phyloP scores from a whole-genome alignment of 2,329 filamentous ascomycete species.

The Furcasterigmium furcatum region DNA sequence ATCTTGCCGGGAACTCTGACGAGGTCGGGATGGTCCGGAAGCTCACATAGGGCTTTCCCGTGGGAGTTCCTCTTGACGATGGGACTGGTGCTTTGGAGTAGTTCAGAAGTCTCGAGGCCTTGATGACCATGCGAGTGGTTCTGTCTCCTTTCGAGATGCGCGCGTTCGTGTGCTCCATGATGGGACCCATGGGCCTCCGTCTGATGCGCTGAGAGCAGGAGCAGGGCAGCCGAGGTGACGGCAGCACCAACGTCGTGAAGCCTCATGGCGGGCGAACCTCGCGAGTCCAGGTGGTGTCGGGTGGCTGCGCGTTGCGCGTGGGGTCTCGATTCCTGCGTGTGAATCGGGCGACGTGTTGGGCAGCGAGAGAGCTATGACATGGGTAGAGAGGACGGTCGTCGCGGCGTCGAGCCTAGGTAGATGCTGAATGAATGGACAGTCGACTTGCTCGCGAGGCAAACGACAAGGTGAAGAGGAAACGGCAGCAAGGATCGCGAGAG shows the following conservation, averaged over 20 bases:
- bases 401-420: too few relatives aligned
- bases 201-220: constrained; percentile 40
- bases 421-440: not conserved
- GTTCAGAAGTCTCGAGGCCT: constrained; percentile 11
- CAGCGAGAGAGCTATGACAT: too few relatives aligned
- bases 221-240: constrained; percentile 1
- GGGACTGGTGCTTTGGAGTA: constrained; percentile 7
- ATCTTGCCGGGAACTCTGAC: constrained; percentile 57
- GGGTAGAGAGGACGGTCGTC: too few relatives aligned
- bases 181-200: constrained; percentile 29
- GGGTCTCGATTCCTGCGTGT: too few relatives aligned
- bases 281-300: too few relatives aligned
- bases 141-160: constrained; percentile 23
- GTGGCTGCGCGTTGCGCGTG: constrained; percentile 3
- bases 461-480: not conserved
- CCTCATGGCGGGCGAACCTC: too few relatives aligned
- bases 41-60: constrained; percentile 45
- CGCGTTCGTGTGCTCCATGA: constrained; percentile 34
- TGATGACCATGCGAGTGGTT: constrained; percentile 30
- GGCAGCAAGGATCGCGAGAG: too few relatives aligned
- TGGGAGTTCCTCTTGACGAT: constrained; percentile 23
- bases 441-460: not conserved
- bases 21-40: constrained; percentile 65
- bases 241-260: not conserved
- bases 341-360: too few relatives aligned